These are phyloP conservation scores for Cryptococcus sp. DNA, from an alignment of 1,284 basidiomycete species.

Conservation along the genomic window DNA sequence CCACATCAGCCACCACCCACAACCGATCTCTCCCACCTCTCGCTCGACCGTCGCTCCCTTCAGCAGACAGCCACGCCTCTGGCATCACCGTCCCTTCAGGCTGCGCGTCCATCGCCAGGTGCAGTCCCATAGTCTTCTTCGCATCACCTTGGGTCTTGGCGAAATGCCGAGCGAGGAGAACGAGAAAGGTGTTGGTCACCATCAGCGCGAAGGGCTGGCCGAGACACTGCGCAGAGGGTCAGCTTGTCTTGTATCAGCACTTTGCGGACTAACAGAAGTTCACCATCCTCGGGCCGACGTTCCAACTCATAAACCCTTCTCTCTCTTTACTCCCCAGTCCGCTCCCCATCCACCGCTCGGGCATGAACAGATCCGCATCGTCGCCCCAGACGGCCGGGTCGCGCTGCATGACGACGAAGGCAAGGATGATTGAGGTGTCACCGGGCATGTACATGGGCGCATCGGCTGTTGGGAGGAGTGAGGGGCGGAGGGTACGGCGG, in stretches of 20 bases:
- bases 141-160: not conserved
- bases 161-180: constrained; percentile 23
- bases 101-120: constrained; percentile 25
- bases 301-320: constrained; percentile 36
- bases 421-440: constrained; percentile 38
- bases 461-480: constrained; percentile 28
- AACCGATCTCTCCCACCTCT: constrained; percentile 31
- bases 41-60: constrained; percentile 25
- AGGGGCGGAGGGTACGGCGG: constrained; percentile 28
- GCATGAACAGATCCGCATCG: constrained; percentile 33
- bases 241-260: not conserved
- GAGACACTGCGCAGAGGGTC: constrained; percentile 24
- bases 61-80: constrained; percentile 18
- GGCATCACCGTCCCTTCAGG: constrained; percentile 24
- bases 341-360: constrained; percentile 27
- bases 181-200: constrained; percentile 28
- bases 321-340: constrained; percentile 19
- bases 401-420: constrained; percentile 32
- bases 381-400: constrained; percentile 32
- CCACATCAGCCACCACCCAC: constrained; percentile 36
- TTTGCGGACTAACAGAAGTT: constrained; percentile 2
- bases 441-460: constrained; percentile 33
- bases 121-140: not conserved
- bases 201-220: constrained; percentile 38
- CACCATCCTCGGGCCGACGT: constrained; percentile 40